Base-by-base conservation (phyloP, 139 green algal species). In the Raphidocelis subcapitata region DNA sequence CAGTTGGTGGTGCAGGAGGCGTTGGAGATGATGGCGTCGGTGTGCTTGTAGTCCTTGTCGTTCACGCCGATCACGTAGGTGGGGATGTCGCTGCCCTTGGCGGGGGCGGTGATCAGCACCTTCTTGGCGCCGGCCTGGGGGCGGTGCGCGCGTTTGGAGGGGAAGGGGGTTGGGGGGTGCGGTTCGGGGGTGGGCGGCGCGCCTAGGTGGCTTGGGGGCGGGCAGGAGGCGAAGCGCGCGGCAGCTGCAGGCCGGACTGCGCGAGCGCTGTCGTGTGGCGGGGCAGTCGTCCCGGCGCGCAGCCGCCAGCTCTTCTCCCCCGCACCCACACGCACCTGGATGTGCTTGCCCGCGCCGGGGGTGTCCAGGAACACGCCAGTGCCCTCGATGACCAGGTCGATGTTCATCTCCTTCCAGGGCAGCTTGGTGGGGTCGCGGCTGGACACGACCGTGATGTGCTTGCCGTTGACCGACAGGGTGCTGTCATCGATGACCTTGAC, bases 1-100 rank as follows among this genome's bases (percentile, higher is more conserved):
- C 96, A 97, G 94, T 99, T 99, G 86, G 96, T 99, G 61, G 96
- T 99, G 95, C 96, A 99, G 5, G 92, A 98, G 44, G 96, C 96
- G 90, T 99, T 99, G 84, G 92, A 98, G 80, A 98, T 88, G 88
- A 97, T 96, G 76, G 72, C 56, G 72, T 94, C 91, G 57, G 88
- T 86, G 79, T 94, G 91, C 82, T 94, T 94, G 90, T 96, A 98
- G 59, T 96, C 73, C 3, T 87, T 59, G 28, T 82, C 90, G 85
- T 99, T 99, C 23, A 99, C 96, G 72, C 96, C 96, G n/a, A 97
- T 74, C 41, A 99, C 96, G 72, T 95, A 99, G 76, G 96, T 99
- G 72, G 96, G 96, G 86, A 99, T 96, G 81, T 94, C 95, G 57
- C 82, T 84, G 77, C 94, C 96, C 96, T 99, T 99, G 75, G 91